phyloP scores from a whole-genome alignment of 176 grass and related monocot genomes.

The Echinochloa phyllopogon region DNA sequence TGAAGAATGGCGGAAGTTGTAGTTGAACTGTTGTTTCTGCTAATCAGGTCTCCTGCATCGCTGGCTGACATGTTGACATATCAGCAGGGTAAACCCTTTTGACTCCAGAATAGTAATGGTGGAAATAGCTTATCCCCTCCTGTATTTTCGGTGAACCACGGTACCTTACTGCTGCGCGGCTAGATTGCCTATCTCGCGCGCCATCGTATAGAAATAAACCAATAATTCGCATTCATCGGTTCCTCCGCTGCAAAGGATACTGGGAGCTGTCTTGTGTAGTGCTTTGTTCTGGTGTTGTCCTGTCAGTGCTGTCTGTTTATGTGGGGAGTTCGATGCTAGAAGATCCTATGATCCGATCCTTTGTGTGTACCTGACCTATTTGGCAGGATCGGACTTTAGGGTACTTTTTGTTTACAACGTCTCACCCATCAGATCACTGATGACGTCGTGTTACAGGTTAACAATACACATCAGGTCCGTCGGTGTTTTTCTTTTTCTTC shows the following conservation, averaged over 20 bases:
- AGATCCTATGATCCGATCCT: too few relatives aligned
- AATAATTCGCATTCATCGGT: conserved; percentile 29
- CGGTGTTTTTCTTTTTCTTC: too few relatives aligned
- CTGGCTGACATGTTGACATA: conserved; percentile 47
- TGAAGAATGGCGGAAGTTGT: conserved; percentile 37
- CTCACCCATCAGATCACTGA: too few relatives aligned
- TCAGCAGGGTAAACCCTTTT: conserved; percentile 45
- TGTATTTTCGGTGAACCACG: conserved; percentile 34
- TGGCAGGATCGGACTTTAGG: too few relatives aligned
- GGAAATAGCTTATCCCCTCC: conserved; percentile 39
- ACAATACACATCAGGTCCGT: too few relatives aligned
- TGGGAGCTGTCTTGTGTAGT: background rate
- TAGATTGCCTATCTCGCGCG: background rate
- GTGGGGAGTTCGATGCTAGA: too few relatives aligned
- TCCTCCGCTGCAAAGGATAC: background rate
- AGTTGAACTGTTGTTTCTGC: conserved; percentile 41
- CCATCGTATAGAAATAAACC: conserved; percentile 55
- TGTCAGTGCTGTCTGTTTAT: background rate
- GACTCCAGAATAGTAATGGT: conserved; percentile 40
- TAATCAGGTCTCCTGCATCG: conserved; percentile 15
- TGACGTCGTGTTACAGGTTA: too few relatives aligned
- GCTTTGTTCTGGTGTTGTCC: background rate
- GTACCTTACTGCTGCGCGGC: conserved; percentile 27
- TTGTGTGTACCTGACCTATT: too few relatives aligned
- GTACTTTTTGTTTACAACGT: too few relatives aligned